Evolutionary conservation across 305 asterid genomes (phyloP), one percentile per base, ranked within the genome.

Genomic region (Lippia alba): DNA sequence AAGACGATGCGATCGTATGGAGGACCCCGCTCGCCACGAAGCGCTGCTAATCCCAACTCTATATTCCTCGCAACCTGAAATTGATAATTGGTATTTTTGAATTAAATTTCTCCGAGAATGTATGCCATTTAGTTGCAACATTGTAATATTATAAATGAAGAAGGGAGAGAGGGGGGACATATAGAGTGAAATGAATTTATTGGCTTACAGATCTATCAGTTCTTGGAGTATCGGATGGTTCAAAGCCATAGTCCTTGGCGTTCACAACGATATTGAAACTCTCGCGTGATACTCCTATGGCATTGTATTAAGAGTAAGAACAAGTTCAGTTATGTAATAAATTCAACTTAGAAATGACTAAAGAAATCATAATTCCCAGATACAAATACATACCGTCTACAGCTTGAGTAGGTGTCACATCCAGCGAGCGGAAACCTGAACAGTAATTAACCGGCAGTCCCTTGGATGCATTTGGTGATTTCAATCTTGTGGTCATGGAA

Each of bases 371-470:
- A 11, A 10, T 44, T 24, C 30, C 30, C 49, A 63, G 6, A 20
- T 61, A 67, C 41, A 73, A 59, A 39, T 45, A 67, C 80, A 17
- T 63, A 94, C 98, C 99, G 50, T 94, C 99, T 24, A 80, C 80
- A 16, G 84, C 88, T 80, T 67, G 71, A 78, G 90, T 67, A 71
- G 94, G 86, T 30, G 73, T 64, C 67, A 71, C 65, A 73, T 83
- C 75, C 65, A 85, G 75, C 3, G 96, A 82, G 64, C 96, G 97
- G 76, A 91, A 94, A 58, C 99, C 99, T 54, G 99, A 89, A 81
- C 99, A 94, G 87, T 89, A 91, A 76, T 94, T 94, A 59, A 94
- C 97, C 6, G 97, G 93, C 66, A 94, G 65, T 61, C 99, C 97
- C 75, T 91, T 91, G 8, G 99, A 88, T 73, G 97, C 92, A 83